These are phyloP conservation scores for Penicillium flavigenum DNA, from an alignment of 495 filamentous ascomycete genomes.

Conservation along the genomic window DNA sequence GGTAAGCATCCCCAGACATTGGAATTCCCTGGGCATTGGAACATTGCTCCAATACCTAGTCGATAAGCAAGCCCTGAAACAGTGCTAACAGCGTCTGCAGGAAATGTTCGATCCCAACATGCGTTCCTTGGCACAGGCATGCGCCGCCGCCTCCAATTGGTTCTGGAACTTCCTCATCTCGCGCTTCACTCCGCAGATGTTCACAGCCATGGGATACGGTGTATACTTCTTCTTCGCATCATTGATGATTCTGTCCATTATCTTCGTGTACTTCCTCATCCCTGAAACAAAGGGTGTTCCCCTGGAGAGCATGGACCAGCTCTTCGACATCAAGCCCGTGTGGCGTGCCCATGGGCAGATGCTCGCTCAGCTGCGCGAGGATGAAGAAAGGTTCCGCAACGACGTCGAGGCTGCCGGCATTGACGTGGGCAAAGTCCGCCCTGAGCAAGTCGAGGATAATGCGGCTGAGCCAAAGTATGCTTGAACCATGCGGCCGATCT, in stretches of 20 bases:
- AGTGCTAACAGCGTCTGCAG: constrained; percentile 18
- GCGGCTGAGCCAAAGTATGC: constrained; percentile 18
- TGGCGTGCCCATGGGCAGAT: constrained; percentile 53
- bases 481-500: constrained; percentile 1
- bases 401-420: constrained; percentile 44
- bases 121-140: constrained; percentile 66
- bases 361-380: constrained; percentile 47
- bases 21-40: not conserved
- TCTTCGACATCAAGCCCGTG: constrained; percentile 60
- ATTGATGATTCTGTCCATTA: constrained; percentile 63
- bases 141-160: constrained; percentile 69
- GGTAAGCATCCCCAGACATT: constrained; percentile 24
- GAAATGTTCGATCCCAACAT: constrained; percentile 64
- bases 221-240: constrained; percentile 80
- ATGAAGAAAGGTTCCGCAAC: constrained; percentile 54
- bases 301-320: constrained; percentile 51
- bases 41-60: not conserved
- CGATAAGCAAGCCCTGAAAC: not conserved
- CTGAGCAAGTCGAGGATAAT: constrained; percentile 25
- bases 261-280: constrained; percentile 66
- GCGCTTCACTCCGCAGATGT: constrained; percentile 75
- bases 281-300: constrained; percentile 65
- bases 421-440: constrained; percentile 18
- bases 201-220: constrained; percentile 65
- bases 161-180: constrained; percentile 74